Evolutionary conservation across 2,329 filamentous ascomycete species (phyloP), one percentile per base, ranked within the genome.

Genomic region (Nothophaeocryptopus gaeumannii): DNA sequence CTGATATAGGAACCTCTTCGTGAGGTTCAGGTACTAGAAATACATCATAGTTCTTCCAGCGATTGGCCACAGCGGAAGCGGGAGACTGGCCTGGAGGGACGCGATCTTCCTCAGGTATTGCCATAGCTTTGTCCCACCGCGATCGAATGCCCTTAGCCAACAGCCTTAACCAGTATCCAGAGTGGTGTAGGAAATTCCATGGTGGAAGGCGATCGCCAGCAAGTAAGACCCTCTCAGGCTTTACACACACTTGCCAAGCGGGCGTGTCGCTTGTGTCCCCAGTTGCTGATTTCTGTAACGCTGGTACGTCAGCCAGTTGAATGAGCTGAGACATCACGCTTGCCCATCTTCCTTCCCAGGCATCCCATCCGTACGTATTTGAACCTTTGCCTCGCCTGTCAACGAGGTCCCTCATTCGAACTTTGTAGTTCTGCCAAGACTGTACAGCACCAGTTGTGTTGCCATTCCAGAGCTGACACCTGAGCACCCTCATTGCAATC

Each of bases 341-440:
- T 12, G 81, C 78, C 83, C 82, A 85, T 48, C 88, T 80, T 35
- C 88, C 84, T 71, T 96, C 87, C 91, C 92, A 99, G 2, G 92
- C 91, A 63, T 89, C 82, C 88, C 91, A 97, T 5, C 89, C 89
- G 67, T 97, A 97, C 58, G 89, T 95, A 30, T 83, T 82, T 2
- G 88, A 90, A 0, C 92, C 92, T 60, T 88, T 88, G 3, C 90
- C 91, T 58, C 86, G 83, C 13, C 88, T 80, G 63, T 96, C 89
- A 12, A 96, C 76, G 45, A 96, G 81, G 60, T 89, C 86, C 47
- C 78, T 79, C 56, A 92, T 83, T 48, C 85, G 82, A 47, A 84
- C 79, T 53, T 85, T 82, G 68, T 97, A 95, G 33, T 75, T 76
- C 50, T 85, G 78, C 92, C 92, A 97, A 47, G 84, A 81, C 47